phyloP scores from a whole-genome alignment of 192 early-diverging fungal genomes.

The Spizellomyces sp. region DNA sequence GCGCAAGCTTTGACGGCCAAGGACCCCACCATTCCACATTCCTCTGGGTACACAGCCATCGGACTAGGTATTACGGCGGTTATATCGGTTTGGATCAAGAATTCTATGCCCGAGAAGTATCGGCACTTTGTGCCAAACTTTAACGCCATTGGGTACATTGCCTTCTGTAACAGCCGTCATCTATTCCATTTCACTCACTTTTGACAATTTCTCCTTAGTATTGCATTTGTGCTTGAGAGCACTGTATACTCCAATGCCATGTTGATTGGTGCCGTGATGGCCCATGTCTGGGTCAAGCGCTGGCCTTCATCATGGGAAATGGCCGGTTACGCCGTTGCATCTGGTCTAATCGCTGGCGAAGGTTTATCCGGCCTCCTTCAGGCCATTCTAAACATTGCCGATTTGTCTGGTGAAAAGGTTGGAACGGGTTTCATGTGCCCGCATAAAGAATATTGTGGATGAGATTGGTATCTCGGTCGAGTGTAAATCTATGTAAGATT shows the following conservation, averaged over 20 bases:
- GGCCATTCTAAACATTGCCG: slow-evolving; percentile 22
- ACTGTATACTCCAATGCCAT: slow-evolving; percentile 30
- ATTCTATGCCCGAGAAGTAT: slow-evolving; percentile 53
- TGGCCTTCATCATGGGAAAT: slow-evolving; percentile 24
- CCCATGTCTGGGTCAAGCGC: slow-evolving; percentile 24
- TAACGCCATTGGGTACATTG: slow-evolving; percentile 43
- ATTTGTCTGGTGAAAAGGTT: neutral
- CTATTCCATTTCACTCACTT: no score
- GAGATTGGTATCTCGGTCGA: no score
- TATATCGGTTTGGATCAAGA: slow-evolving; percentile 41
- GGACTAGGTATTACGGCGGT: slow-evolving; percentile 48
- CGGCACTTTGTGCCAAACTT: slow-evolving; percentile 58
- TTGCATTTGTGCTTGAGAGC: slow-evolving; percentile 31
- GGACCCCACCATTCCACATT: slow-evolving; percentile 39
- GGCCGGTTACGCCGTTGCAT: slow-evolving; percentile 36
- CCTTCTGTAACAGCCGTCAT: neutral
- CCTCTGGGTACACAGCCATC: slow-evolving; percentile 39
- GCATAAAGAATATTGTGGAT: no score
- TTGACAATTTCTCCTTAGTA: slow-evolving; percentile 4
- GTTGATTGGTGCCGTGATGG: slow-evolving; percentile 30
- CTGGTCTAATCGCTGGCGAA: slow-evolving; percentile 45
- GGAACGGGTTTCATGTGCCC: neutral
- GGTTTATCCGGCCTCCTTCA: slow-evolving; percentile 36
- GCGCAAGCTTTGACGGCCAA: slow-evolving; percentile 22
- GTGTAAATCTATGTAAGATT: no score